Evolutionary conservation across 2,329 filamentous ascomycete genomes (phyloP), one percentile per base, ranked within the genome.

Genomic region (Aspergillus arachidicola): DNA sequence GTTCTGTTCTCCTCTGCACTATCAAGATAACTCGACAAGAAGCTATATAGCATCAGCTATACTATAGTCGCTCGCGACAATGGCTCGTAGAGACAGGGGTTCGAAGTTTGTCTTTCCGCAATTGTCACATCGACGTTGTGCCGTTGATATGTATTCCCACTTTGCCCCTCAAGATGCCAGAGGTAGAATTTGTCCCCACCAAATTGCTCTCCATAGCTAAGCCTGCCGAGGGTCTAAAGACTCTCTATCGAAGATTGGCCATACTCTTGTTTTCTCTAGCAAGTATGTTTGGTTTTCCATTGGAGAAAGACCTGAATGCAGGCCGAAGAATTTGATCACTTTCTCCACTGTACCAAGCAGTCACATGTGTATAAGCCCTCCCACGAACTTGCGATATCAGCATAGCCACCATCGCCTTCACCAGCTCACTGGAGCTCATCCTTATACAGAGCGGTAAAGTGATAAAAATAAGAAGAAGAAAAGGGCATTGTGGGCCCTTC

Each of bases 11-110:
- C 21, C 82, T 86, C 85, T 88, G 86, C 82, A 86, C 85, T 89
- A 88, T 87, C 82, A 87, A 87, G 84, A 86, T 86, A 85, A 87
- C 86, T 87, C 85, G 85, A 87, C 84, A 87, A 83, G 83, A 84
- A 85, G 85, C 84, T 88, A 87, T 86, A 85, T 84, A 84, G 80
- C 79, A 82, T 81, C 76, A 75, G 77, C 73, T 77, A 76, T 79
- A 81, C 78, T 80, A 80, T 79, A 73, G 73, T 78, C 71, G 78
- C 75, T 76, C 64, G 75, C 71, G 72, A 75, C 68, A 75, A 76
- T 69, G 69, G 65, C 71, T 72, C 72, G 71, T 66, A 68, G 65
- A 73, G 71, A 68, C 65, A 69, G 67, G 65, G 64, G 64, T 63
- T 66, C 62, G 71, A 68, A 66, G 64, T 71, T 60, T 68, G 68